phyloP scores from a whole-genome alignment of 2,329 filamentous ascomycete species.

The Stylonectria norvegica region DNA sequence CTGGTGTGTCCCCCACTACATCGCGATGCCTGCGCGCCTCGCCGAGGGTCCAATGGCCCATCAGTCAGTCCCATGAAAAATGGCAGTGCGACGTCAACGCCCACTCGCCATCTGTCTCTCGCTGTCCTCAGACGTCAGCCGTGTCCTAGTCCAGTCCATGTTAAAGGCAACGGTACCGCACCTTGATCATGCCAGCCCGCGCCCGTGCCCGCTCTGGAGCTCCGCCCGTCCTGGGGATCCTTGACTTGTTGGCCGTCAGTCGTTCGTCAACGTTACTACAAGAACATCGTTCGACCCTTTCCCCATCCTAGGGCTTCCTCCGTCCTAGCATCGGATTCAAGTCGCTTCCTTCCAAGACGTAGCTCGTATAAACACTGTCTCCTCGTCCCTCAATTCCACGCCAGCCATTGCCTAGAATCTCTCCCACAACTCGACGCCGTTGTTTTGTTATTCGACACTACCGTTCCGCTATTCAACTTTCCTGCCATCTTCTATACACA shows the following conservation, averaged over 20 bases:
- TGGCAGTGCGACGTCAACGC: constrained; percentile 28
- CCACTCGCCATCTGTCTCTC: constrained; percentile 27
- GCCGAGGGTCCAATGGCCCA: constrained; percentile 20
- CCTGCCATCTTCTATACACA: constrained; percentile 13
- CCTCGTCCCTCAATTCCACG: constrained; percentile 13
- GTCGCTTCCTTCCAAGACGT: constrained; percentile 23
- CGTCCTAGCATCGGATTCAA: constrained; percentile 21
- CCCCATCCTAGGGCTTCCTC: constrained; percentile 20
- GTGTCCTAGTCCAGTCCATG: constrained; percentile 19
- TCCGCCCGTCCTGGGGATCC: constrained; percentile 26
- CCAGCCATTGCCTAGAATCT: constrained; percentile 12
- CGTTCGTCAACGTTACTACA: constrained; percentile 24
- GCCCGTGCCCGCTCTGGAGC: constrained; percentile 18
- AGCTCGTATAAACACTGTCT: constrained; percentile 23
- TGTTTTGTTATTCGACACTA: constrained; percentile 2
- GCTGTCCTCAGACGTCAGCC: constrained; percentile 27
- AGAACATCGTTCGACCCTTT: constrained; percentile 28
- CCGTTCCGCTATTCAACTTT: constrained; percentile 4
- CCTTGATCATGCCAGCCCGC: constrained; percentile 28
- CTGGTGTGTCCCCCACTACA: constrained; percentile 23
- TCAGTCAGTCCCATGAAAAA: constrained; percentile 29
- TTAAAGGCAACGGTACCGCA: constrained; percentile 24
- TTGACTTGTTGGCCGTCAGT: constrained; percentile 25
- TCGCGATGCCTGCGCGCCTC: constrained; percentile 18
- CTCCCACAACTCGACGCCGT: constrained; percentile 1